Evolutionary conservation across 140 eudicot genomes (phyloP).

Genomic region (Anethum foeniculum): DNA sequence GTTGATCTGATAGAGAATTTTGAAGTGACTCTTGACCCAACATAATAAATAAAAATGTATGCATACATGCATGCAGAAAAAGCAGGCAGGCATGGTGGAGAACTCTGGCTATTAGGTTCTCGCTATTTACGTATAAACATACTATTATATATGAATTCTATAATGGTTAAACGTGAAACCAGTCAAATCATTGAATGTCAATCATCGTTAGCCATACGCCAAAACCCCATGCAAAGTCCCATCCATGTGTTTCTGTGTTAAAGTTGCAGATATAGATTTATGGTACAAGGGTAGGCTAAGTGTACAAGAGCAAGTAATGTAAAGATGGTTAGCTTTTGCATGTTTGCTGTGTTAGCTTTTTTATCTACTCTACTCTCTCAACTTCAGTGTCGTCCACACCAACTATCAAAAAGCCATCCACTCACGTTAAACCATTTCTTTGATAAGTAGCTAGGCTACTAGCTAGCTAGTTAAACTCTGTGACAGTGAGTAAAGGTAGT

Average conservation of each 20-base stretch:
- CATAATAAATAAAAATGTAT: neutral
- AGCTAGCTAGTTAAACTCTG: neutral
- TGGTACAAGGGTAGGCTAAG: neutral
- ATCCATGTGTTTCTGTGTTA: neutral
- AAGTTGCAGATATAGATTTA: neutral
- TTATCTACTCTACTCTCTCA: neutral
- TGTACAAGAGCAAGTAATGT: neutral
- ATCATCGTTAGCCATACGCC: neutral
- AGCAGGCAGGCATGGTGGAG: neutral
- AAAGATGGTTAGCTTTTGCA: neutral
- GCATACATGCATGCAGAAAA: neutral
- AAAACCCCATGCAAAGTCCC: slow-evolving; percentile 7
- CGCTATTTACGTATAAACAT: neutral
- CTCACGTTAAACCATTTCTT: neutral
- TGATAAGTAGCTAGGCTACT: neutral
- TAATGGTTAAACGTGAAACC: neutral
- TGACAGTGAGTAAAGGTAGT: neutral
- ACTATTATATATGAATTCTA: neutral
- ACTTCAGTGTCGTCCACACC: neutral
- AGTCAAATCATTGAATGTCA: neutral
- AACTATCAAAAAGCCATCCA: neutral
- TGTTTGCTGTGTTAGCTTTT: neutral
- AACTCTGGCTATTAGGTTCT: neutral
- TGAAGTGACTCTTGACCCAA: neutral
- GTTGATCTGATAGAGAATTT: neutral